These are phyloP conservation scores for Asterophora lycoperdoides DNA, from an alignment of 768 basidiomycete species.

Conservation along the genomic window DNA sequence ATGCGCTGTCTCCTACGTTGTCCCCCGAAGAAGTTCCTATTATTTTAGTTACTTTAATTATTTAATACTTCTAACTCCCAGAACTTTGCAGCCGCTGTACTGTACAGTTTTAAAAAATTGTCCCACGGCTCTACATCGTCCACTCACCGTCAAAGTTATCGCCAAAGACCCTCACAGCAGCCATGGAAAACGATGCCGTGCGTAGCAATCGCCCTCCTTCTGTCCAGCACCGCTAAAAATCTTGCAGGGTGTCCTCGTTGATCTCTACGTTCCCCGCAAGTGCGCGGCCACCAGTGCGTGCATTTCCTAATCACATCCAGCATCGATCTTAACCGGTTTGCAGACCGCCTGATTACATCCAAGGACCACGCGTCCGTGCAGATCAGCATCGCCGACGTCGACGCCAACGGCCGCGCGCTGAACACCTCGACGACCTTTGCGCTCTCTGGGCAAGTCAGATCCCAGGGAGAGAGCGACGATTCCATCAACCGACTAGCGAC, in stretches of 20 bases:
- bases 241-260: conserved; percentile 89
- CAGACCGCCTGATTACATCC: conserved; percentile 96
- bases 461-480: conserved; percentile 95
- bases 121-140: conserved; percentile 31
- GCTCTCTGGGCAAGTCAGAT: conserved; percentile 89
- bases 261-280: conserved; percentile 99
- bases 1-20: too few species aligned
- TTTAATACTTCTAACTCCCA: too few species aligned
- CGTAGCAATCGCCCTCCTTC: conserved; percentile 21
- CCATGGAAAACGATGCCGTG: conserved; percentile 92
- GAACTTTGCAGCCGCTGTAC: too few species aligned
- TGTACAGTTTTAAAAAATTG: conserved; percentile 34
- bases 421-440: conserved; percentile 87
- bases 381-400: conserved; percentile 92
- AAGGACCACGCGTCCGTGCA: conserved; percentile 99
- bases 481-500: conserved; percentile 95
- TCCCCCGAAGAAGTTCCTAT: too few species aligned
- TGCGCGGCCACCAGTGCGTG: conserved; percentile 93
- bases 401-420: conserved; percentile 78
- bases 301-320: neutral
- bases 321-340: conserved; percentile 5
- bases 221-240: neutral
- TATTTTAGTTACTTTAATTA: too few species aligned
- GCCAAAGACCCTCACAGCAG: conserved; percentile 17
- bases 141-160: conserved; percentile 20